Base-by-base conservation (phyloP, 202 grass and related monocot species). In the Elaeis oleifera region DNA sequence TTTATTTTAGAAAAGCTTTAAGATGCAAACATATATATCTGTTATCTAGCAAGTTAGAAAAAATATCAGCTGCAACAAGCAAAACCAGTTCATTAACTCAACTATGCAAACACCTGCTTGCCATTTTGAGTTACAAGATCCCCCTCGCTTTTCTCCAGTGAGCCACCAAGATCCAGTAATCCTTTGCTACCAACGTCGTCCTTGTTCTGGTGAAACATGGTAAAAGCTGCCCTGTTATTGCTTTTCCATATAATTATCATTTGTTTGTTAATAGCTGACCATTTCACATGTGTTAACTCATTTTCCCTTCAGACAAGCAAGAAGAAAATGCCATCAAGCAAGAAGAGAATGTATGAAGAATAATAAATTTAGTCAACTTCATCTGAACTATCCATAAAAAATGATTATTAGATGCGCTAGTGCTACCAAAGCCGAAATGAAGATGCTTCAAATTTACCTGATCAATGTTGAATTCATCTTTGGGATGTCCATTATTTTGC, bases 211-310 rank as follows among this genome's bases (percentile, higher is more conserved):
- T 16, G 71, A 83, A 64, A 61, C 66, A 80, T 65, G 70, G 58
- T 67, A 86, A 86, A 87, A 44, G 36, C 15, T 48, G 79, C 82
- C 26, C 74, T 70, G 79, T 81, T 83, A 87, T 61, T 82, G 79
- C 67, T 82, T 4, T 59, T 22, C 54, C 69, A 63, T 65, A n/a
- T 27, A 59, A 13, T 44, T 13, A 44, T 9, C 9, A 44, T 44
- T 44, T 44, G 36, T 13, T 44, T 44, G 6, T 44, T 44, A 13
- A 44, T 44, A 44, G 8, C 36, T 44, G 36, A 25, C 15, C 57
- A 76, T 26, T 17, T 65, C 32, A 61, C 28, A 74, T 3, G 23
- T 59, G 36, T 44, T 13, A 44, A 11, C 36, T 13, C 11, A 13
- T 44, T 44, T 13, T 44, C 11, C 13, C 14, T 44, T 13, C 11